Evolutionary conservation across 202 grass and related monocot genomes (phyloP), one percentile per base, ranked within the genome.

Genomic region (Setaria italica): DNA sequence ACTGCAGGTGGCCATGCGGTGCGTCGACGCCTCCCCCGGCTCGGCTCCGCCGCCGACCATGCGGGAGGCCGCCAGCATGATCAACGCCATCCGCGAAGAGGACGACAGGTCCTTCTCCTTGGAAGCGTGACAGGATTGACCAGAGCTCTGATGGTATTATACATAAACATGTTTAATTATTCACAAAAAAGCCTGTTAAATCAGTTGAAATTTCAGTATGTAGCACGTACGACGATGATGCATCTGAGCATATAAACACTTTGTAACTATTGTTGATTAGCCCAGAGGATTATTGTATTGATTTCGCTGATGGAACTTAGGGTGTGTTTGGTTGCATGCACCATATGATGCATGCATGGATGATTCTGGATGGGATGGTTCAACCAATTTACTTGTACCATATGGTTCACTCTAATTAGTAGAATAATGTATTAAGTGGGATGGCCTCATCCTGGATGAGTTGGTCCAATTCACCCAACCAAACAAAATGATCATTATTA

Each of bases 1-100:
- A 50, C 85, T 94, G 30, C 87, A 94, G 82, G 70, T 94, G 41
- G 90, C 85, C 13, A 87, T 94, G 77, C 79, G 72, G 32, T 92
- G 90, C 79, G 51, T 88, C 57, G 76, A 90, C 50, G 78, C 82
- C 49, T 21, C 85, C 5, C 74, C 88, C 0, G 86, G 81, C 2
- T 37, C 72, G 10, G 67, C 79, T 0, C 49, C 81, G 43, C 74
- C 79, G 51, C 90, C 85, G 1, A 92, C 85, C 82, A 94, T 94
- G 90, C 69, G 53, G 43, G 85, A 90, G 59, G 87, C 92, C 9
- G 65, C 85, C 11, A 32, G 64, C 21, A 88, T 88, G 91, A 57
- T 90, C 42, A 72, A 84, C 3, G 83, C 86, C 54, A 88, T 93
- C 16, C 48, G 70, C 66, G 91, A 90, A 35, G 91, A 90, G 67